A percentile compares a stretch with the other conserved stretches of the same genome.
These are phyloP conservation scores for Paraleonurus japonicus DNA, from an alignment of 257 asterid genomes.

Conservation along the genomic window DNA sequence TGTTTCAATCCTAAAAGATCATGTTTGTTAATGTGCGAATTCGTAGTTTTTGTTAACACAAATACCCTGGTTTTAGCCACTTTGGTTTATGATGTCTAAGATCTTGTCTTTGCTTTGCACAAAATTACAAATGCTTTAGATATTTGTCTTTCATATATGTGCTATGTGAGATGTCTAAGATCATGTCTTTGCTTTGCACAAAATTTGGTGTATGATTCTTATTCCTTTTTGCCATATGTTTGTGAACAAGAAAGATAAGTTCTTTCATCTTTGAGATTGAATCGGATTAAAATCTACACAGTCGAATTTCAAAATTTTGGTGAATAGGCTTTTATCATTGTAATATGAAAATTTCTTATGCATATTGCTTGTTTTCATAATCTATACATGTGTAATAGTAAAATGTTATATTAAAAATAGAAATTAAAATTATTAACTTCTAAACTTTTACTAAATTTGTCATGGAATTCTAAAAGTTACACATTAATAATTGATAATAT, in stretches of 20 bases:
- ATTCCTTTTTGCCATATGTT: background rate
- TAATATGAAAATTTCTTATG: background rate
- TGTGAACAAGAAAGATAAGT: background rate
- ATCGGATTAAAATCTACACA: background rate
- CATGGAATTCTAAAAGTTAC: no score
- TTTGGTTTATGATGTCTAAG: conserved; percentile 1
- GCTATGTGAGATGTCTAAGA: background rate
- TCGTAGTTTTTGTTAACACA: background rate
- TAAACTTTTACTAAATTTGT: no score
- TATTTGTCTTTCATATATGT: background rate
- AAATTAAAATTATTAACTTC: no score
- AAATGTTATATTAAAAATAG: no score
- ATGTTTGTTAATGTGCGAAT: background rate
- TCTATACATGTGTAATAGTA: no score
- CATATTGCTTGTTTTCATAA: background rate
- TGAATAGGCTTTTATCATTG: background rate
- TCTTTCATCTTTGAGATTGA: conserved; percentile 10
- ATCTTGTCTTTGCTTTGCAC: conserved; percentile 8
- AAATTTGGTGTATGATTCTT: background rate
- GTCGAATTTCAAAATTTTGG: background rate
- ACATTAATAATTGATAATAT: no score
- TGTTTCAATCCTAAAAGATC: conserved; percentile 5
- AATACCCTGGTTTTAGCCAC: background rate
- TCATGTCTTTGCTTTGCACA: conserved; percentile 3
- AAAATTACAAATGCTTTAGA: background rate